Evolutionary conservation across 441 rosid genomes (phyloP).

Genomic region (Corymbia citriodora): DNA sequence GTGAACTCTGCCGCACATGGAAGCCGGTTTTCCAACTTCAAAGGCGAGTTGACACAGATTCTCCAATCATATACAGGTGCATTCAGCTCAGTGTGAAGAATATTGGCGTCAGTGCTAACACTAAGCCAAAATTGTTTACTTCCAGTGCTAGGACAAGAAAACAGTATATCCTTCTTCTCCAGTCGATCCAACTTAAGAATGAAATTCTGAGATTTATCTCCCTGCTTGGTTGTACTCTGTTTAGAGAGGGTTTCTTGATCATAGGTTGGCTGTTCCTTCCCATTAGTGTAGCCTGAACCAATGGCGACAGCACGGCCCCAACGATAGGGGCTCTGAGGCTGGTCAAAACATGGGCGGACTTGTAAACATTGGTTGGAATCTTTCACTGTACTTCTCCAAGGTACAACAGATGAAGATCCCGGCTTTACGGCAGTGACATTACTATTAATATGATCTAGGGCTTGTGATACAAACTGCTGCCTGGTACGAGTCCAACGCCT

Average conservation of each 20-base stretch:
- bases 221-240: slow-evolving; percentile 62
- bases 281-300: slow-evolving; percentile 53
- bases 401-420: slow-evolving; percentile 73
- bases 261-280: slow-evolving; percentile 66
- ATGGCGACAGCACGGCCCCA: slow-evolving; percentile 79
- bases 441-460: slow-evolving; percentile 7
- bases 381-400: slow-evolving; percentile 80
- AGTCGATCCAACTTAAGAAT: slow-evolving; percentile 73
- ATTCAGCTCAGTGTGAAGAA: slow-evolving; percentile 91
- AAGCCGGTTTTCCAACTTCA: slow-evolving; percentile 96
- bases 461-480: slow-evolving; percentile 24
- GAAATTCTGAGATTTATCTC: slow-evolving; percentile 42
- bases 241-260: slow-evolving; percentile 67
- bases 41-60: slow-evolving; percentile 79
- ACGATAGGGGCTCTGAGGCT: slow-evolving; percentile 40
- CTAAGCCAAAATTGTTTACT: slow-evolving; percentile 86
- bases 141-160: slow-evolving; percentile 55
- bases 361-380: slow-evolving; percentile 63
- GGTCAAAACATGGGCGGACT: slow-evolving; percentile 65
- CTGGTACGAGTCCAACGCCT: slow-evolving; percentile 66
- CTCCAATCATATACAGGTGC: slow-evolving; percentile 97
- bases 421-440: slow-evolving; percentile 43
- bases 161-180: slow-evolving; percentile 92
- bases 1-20: slow-evolving; percentile 87
- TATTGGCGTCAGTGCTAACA: slow-evolving; percentile 81